These are phyloP conservation scores for Chaetomium tenue DNA, from an alignment of 495 filamentous ascomycete species.

Conservation along the genomic window DNA sequence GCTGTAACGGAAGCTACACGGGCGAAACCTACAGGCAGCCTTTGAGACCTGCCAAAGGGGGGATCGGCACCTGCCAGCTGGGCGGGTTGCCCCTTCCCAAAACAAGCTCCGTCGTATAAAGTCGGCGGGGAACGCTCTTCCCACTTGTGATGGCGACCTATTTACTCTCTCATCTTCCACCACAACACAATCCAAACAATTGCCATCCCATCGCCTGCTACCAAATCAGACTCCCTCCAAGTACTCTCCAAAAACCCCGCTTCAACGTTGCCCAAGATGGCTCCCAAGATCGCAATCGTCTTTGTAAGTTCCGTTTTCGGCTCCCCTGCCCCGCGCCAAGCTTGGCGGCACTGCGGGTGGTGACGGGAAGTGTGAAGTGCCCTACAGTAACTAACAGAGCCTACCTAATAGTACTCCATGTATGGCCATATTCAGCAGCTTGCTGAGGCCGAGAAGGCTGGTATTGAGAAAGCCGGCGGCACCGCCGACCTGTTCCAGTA, in stretches of 20 bases:
- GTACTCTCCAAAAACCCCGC: neutral
- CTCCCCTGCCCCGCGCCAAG: too few relatives aligned
- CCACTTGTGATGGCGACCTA: neutral
- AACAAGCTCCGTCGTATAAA: constrained; percentile 11
- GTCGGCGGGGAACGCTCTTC: neutral
- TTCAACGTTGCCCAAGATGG: constrained; percentile 57
- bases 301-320: constrained; percentile 58
- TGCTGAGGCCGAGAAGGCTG: constrained; percentile 85
- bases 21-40: neutral
- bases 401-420: constrained; percentile 73
- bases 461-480: constrained; percentile 86
- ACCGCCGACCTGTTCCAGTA: constrained; percentile 78
- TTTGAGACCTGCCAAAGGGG: constrained; percentile 13
- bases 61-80: constrained; percentile 13
- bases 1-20: constrained; percentile 2
- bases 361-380: neutral
- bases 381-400: constrained; percentile 20
- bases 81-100: neutral
- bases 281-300: constrained; percentile 89
- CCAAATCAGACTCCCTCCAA: too few relatives aligned
- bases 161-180: neutral
- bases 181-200: neutral
- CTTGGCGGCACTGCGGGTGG: constrained; percentile 1
- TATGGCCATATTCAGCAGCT: constrained; percentile 87
- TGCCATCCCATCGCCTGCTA: neutral